Conservation (phyloP, 352 stramenopile species). For the Phytophthora idaei region DNA sequence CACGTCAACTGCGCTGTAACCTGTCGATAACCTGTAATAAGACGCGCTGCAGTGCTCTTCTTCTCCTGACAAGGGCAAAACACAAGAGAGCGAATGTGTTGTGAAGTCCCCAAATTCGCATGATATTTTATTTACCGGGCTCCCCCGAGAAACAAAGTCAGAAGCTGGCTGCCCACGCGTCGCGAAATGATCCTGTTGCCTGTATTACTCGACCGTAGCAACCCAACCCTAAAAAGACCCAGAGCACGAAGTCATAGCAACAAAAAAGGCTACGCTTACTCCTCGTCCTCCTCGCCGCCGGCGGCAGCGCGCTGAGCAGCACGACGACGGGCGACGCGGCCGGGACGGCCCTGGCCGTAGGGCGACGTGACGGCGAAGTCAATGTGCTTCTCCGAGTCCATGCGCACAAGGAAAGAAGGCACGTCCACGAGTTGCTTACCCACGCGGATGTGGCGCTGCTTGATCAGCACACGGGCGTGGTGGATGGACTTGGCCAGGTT, state of each 20-base stretch:
- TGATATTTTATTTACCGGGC: slow-evolving; percentile 82
- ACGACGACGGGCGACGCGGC: slow-evolving; percentile 96
- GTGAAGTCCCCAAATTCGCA: slow-evolving; percentile 81
- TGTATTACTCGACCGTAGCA: slow-evolving; percentile 4
- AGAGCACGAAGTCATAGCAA: slow-evolving; percentile 34
- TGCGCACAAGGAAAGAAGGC: slow-evolving; percentile 98
- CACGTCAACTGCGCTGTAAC: background rate
- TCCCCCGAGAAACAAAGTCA: slow-evolving; percentile 36
- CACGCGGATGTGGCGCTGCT: slow-evolving; percentile 99
- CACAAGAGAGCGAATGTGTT: slow-evolving; percentile 16
- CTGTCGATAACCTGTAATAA: slow-evolving; percentile 3
- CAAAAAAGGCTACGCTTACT: slow-evolving; percentile 56
- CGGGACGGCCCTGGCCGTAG: slow-evolving; percentile 97
- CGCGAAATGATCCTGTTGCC: slow-evolving; percentile 1
- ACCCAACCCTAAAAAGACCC: slow-evolving; percentile 15
- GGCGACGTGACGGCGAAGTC: slow-evolving; percentile 98
- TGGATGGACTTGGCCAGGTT: slow-evolving; percentile 99
- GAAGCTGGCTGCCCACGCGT: slow-evolving; percentile 14
- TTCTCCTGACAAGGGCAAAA: background rate
- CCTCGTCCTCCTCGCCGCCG: slow-evolving; percentile 87
- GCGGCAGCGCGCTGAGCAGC: slow-evolving; percentile 93
- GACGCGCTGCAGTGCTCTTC: background rate
- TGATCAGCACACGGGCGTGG: slow-evolving; percentile 99
- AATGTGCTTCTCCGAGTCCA: slow-evolving; percentile 99
- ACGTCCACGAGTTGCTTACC: slow-evolving; percentile 99